A percentile compares a stretch with the other conserved stretches of the same genome.
Evolutionary conservation across 495 filamentous ascomycete species (phyloP).

Genomic region (Hyaloscypha finlandica): DNA sequence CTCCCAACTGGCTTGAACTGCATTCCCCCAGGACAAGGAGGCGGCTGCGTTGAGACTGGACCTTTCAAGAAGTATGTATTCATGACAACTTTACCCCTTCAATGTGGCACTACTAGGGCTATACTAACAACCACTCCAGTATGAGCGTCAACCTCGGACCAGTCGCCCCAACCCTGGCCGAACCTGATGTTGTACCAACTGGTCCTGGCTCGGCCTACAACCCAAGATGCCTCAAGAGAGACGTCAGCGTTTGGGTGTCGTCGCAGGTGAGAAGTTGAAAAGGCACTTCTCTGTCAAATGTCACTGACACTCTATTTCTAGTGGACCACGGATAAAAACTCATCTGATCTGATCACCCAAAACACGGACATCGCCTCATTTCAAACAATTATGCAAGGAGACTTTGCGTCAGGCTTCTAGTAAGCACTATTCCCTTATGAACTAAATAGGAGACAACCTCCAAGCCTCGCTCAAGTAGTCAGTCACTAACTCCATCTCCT

Average conservation of each 20-base stretch:
- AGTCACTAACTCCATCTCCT: not conserved
- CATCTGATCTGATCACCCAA: constrained; percentile 34
- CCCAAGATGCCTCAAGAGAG: constrained; percentile 68
- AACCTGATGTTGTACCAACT: constrained; percentile 9
- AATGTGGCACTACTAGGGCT: too few species aligned
- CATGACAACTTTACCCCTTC: too few species aligned
- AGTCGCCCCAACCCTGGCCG: constrained; percentile 35
- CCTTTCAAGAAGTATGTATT: constrained; percentile 49
- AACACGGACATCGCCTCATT: constrained; percentile 24
- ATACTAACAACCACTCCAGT: constrained; percentile 35
- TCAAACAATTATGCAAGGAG: constrained; percentile 31
- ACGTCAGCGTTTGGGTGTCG: constrained; percentile 51
- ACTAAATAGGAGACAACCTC: too few species aligned
- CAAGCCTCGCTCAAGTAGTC: not conserved
- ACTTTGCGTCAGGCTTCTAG: constrained; percentile 37
- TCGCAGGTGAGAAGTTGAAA: constrained; percentile 1
- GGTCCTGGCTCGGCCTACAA: constrained; percentile 42
- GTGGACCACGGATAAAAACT: constrained; percentile 13
- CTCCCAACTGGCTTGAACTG: constrained; percentile 31
- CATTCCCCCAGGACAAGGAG: constrained; percentile 53
- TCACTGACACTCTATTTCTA: not conserved
- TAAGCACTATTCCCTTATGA: not conserved
- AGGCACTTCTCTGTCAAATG: not conserved
- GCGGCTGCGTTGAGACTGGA: constrained; percentile 64
- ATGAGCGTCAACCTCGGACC: constrained; percentile 57